These are phyloP conservation scores for Scheffersomyces lignosus DNA, from an alignment of 805 yeast genomes.

Conservation along the genomic window DNA sequence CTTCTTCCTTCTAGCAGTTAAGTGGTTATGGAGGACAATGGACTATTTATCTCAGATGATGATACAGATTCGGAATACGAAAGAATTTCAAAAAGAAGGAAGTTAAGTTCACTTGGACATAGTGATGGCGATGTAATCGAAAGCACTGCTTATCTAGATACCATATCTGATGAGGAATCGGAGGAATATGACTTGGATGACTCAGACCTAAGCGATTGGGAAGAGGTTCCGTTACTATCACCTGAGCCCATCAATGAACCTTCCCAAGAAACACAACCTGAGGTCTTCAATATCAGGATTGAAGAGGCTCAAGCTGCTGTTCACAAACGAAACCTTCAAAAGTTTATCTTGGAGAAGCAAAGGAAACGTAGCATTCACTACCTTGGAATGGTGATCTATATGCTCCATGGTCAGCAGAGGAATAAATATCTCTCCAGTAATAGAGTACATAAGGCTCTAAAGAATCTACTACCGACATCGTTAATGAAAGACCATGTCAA, in stretches of 20 bases:
- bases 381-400: slow-evolving; percentile 24
- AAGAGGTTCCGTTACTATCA: slow-evolving; percentile 5
- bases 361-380: slow-evolving; percentile 11
- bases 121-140: too few relatives aligned
- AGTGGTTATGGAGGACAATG: neutral
- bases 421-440: slow-evolving; percentile 19
- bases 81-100: neutral
- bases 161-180: neutral
- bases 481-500: slow-evolving; percentile 15
- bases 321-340: slow-evolving; percentile 8
- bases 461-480: slow-evolving; percentile 24
- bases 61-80: neutral
- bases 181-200: neutral
- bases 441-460: slow-evolving; percentile 19
- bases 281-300: neutral
- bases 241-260: too few relatives aligned
- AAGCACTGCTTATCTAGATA: neutral
- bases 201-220: slow-evolving; percentile 6
- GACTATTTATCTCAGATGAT: neutral
- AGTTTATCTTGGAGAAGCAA: slow-evolving; percentile 9
- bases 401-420: slow-evolving; percentile 18
- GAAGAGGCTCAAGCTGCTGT: slow-evolving; percentile 1
- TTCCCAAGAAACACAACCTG: neutral
- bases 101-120: too few relatives aligned
- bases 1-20: too few relatives aligned